Percentiles rank a stretch among this genome's conserved stretches.
phyloP scores from a whole-genome alignment of 2,329 filamentous ascomycete genomes.

The Didymella keratinophila region DNA sequence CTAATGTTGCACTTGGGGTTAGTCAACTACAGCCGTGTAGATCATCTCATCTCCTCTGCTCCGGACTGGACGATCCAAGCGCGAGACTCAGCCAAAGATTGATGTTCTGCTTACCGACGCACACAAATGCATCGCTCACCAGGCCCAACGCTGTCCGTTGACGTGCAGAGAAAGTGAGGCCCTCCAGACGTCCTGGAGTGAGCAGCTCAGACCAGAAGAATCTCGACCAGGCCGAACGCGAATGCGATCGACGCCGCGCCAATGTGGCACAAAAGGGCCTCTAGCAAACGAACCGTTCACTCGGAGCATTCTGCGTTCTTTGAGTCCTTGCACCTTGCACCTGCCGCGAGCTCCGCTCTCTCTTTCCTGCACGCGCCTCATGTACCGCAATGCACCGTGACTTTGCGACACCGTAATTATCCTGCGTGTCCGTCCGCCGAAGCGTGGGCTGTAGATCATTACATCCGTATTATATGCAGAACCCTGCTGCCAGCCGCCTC shows the following conservation, averaged over 20 bases:
- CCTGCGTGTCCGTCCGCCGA: slow-evolving; percentile 34
- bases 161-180: slow-evolving; percentile 3
- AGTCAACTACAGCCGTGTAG: slow-evolving; percentile 10
- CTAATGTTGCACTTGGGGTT: slow-evolving; percentile 7
- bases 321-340: slow-evolving; percentile 24
- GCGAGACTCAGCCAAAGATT: neutral
- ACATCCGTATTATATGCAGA: slow-evolving; percentile 30
- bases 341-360: slow-evolving; percentile 27
- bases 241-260: slow-evolving; percentile 27
- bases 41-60: slow-evolving; percentile 13
- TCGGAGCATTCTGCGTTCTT: slow-evolving; percentile 30
- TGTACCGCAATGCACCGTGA: slow-evolving; percentile 43
- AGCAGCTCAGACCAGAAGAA: slow-evolving; percentile 9
- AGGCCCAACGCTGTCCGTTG: neutral
- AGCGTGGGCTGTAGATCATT: slow-evolving; percentile 41
- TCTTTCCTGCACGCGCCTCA: slow-evolving; percentile 27
- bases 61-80: neutral
- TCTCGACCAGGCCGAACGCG: slow-evolving; percentile 22
- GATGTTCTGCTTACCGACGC: neutral
- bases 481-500: slow-evolving; percentile 36
- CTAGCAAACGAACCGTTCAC: slow-evolving; percentile 30
- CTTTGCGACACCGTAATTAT: slow-evolving; percentile 35
- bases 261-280: slow-evolving; percentile 27
- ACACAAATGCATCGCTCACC: neutral
- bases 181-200: neutral